Base-by-base conservation (phyloP, 2,329 filamentous ascomycete species). In the Claviceps spartinae region DNA sequence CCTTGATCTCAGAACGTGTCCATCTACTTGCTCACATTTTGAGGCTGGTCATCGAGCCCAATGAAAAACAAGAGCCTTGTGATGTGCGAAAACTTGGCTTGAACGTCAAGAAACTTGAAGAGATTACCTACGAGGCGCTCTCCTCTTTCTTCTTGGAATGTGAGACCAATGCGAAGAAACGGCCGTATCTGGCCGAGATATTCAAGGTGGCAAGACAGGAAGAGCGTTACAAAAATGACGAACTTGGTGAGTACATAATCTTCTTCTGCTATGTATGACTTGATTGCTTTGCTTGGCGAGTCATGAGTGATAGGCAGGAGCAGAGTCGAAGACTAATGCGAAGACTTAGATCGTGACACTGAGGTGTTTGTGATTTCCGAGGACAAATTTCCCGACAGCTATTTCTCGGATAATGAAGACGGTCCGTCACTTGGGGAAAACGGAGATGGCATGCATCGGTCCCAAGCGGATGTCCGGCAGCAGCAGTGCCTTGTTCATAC, bases 171-270 rank as follows among this genome's bases (percentile, higher is more conserved):
- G 63, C 65, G 2, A 69, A 69, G 55, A 83, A 83, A 67, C 73
- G 70, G 52, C 69, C 71, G 0, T 79, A 72, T 47, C 60, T 84
- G 8, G 75, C 72, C 50, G 79, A 83, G 59, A 76, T 83, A 8
- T 83, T 84, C 67, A 77, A 74, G 54, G 72, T 84, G 34, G 80
- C 80, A 0, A 72, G 66, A 52, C 64, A 69, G 34, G 76, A 84
- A 56, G 78, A 82, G 60, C 68, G 74, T 4, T 82, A 66, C 58
- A 75, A 68, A 56, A 72, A 75, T 44, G 74, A 72, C 26, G 77
- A 81, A 58, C 76, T 82, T 49, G 79, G 80, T 82, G 63, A 56
- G 72, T 58, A 16, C 4, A 13, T 20, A 16, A 4, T 48, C 34
- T n/a, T 34, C 16, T 36, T 40, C 7, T 24, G 22, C n/a, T 18